phyloP scores from a whole-genome alignment of 768 basidiomycete genomes.

The Baorangia bicolor region DNA sequence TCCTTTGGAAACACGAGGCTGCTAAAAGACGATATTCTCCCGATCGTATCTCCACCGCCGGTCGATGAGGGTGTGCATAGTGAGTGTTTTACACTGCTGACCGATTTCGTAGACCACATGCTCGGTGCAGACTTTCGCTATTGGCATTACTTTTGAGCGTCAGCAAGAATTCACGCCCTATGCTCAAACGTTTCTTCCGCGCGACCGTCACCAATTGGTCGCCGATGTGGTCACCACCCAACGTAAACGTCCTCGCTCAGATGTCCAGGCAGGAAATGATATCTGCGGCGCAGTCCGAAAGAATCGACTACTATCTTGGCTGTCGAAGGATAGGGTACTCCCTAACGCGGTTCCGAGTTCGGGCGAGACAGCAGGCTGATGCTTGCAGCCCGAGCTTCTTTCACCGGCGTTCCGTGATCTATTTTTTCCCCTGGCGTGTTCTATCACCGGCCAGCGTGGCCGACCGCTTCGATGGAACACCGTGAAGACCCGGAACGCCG shows the following conservation, averaged over 20 bases:
- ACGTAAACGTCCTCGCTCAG: neutral
- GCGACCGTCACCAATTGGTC: neutral
- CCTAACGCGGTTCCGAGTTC: neutral
- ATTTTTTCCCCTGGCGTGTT: neutral
- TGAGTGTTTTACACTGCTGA: neutral
- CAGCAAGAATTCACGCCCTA: neutral
- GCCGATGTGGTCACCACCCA: neutral
- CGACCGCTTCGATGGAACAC: neutral
- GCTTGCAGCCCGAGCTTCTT: neutral
- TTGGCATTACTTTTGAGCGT: neutral
- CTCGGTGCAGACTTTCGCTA: neutral
- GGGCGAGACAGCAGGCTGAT: neutral
- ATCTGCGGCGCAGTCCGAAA: neutral
- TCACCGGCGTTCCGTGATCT: neutral
- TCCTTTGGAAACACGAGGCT: neutral
- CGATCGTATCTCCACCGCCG: neutral
- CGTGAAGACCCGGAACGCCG: slow-evolving; percentile 1
- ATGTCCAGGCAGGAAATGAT: neutral
- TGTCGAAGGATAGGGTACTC: neutral
- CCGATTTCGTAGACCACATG: neutral
- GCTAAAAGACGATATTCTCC: neutral
- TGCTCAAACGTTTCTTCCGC: neutral
- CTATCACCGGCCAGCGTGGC: neutral
- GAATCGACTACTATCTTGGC: neutral
- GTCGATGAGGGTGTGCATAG: neutral